Percentiles rank a stretch among this genome's conserved stretches.
phyloP scores from a whole-genome alignment of 495 filamentous ascomycete genomes.

The Hypoxylon fragiforme region DNA sequence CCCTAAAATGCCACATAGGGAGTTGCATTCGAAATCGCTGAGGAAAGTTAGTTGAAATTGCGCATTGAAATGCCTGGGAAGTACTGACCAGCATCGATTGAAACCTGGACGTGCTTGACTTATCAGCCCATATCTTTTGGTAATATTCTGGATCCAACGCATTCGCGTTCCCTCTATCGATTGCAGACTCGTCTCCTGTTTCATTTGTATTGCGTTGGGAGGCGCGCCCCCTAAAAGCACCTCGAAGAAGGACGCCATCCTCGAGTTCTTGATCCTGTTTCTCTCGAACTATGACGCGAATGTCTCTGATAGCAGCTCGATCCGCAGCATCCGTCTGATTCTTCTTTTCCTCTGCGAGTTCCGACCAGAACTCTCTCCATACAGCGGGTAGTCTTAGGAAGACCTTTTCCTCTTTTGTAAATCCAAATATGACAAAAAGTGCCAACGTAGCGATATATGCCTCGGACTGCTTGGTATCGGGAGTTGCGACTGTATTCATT shows the following conservation, averaged over 20 bases:
- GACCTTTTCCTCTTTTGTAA: slow-evolving; percentile 81
- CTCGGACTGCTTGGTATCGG: slow-evolving; percentile 79
- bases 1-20: slow-evolving; percentile 85
- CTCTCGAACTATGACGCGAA: slow-evolving; percentile 63
- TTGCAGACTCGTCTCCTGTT: slow-evolving; percentile 45
- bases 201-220: slow-evolving; percentile 52
- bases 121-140: slow-evolving; percentile 70
- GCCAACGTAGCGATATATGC: slow-evolving; percentile 80
- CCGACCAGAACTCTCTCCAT: slow-evolving; percentile 86
- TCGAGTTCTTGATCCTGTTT: slow-evolving; percentile 62
- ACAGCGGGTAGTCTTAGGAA: slow-evolving; percentile 73
- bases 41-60: slow-evolving; percentile 15
- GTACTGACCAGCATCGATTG: slow-evolving; percentile 58
- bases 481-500: slow-evolving; percentile 76
- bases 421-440: slow-evolving; percentile 79
- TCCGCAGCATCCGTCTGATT: slow-evolving; percentile 68
- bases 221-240: slow-evolving; percentile 68
- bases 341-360: slow-evolving; percentile 71
- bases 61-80: background rate
- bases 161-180: slow-evolving; percentile 37
- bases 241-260: slow-evolving; percentile 74
- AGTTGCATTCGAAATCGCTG: slow-evolving; percentile 66
- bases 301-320: slow-evolving; percentile 61
- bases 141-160: slow-evolving; percentile 46
- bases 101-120: slow-evolving; percentile 61